phyloP scores from a whole-genome alignment of 2,329 filamentous ascomycete species.

The Pleomassaria siparia region DNA sequence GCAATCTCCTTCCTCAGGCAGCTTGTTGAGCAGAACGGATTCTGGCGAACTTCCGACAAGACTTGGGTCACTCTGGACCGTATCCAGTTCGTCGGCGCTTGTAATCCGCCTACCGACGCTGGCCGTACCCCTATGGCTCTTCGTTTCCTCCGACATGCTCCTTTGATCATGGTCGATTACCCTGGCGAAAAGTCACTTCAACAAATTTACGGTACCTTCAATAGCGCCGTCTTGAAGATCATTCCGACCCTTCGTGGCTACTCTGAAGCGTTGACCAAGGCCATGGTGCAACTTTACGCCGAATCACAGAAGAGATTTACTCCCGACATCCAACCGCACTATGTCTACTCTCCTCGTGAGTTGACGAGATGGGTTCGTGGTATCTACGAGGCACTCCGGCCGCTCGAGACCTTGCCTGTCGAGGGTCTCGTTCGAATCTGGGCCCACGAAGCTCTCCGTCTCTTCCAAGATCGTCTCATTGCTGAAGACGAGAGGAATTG shows the following conservation, averaged over 20 bases:
- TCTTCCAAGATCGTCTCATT: slow-evolving; percentile 97
- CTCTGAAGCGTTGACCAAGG: slow-evolving; percentile 87
- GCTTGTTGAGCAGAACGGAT: slow-evolving; percentile 97
- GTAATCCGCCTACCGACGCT: slow-evolving; percentile 96
- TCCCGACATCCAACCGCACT: slow-evolving; percentile 94
- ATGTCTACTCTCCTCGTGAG: slow-evolving; percentile 98
- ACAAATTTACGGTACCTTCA: slow-evolving; percentile 99
- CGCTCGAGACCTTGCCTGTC: slow-evolving; percentile 81
- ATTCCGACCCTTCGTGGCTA: slow-evolving; percentile 94
- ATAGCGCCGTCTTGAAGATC: slow-evolving; percentile 93
- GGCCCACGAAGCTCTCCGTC: slow-evolving; percentile 92
- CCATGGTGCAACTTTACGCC: slow-evolving; percentile 96
- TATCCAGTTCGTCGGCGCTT: slow-evolving; percentile 98
- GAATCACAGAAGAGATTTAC: slow-evolving; percentile 95
- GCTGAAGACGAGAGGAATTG: slow-evolving; percentile 91
- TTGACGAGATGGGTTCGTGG: slow-evolving; percentile 96
- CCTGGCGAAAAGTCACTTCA: slow-evolving; percentile 90
- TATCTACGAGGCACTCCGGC: slow-evolving; percentile 94
- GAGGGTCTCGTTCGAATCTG: slow-evolving; percentile 96
- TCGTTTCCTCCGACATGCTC: slow-evolving; percentile 92
- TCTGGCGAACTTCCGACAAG: slow-evolving; percentile 97
- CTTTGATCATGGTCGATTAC: slow-evolving; percentile 99
- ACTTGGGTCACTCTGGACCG: slow-evolving; percentile 97
- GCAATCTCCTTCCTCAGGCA: slow-evolving; percentile 97
- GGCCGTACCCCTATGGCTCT: slow-evolving; percentile 92